Percentiles rank a stretch among this genome's conserved stretches.
These are phyloP conservation scores for Cyclostephanos tholiformis DNA, from an alignment of 108 stramenopile species.

Conservation along the genomic window DNA sequence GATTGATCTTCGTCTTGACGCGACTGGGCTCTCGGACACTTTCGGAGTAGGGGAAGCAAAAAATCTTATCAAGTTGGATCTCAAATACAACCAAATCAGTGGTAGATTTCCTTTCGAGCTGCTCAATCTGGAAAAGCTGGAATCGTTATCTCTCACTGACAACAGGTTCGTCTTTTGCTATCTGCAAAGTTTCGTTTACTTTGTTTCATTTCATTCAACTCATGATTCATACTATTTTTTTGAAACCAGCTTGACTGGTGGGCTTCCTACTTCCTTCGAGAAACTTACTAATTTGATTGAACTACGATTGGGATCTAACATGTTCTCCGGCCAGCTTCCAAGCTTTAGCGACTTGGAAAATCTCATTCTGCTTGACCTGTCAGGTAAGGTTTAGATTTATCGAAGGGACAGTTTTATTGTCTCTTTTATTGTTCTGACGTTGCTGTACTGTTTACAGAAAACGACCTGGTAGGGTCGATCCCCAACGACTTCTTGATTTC, in stretches of 20 bases:
- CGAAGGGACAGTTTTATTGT: not conserved
- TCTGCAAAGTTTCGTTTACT: not conserved
- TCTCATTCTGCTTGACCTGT: slow-evolving; percentile 44
- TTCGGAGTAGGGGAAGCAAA: slow-evolving; percentile 63
- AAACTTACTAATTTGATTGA: slow-evolving; percentile 24
- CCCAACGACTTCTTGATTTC: slow-evolving; percentile 46
- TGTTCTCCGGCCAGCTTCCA: slow-evolving; percentile 35
- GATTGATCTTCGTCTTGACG: slow-evolving; percentile 69
- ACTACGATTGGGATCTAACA: slow-evolving; percentile 51
- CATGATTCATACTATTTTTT: not conserved
- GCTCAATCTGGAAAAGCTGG: slow-evolving; percentile 51
- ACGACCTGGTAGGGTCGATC: slow-evolving; percentile 38
- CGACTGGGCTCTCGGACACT: slow-evolving; percentile 72
- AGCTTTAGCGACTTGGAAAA: slow-evolving; percentile 34
- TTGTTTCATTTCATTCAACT: slow-evolving; percentile 1
- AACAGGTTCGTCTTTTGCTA: slow-evolving; percentile 42
- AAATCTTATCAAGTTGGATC: slow-evolving; percentile 68
- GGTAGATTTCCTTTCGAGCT: slow-evolving; percentile 68
- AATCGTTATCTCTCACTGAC: slow-evolving; percentile 55
- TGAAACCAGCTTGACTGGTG: slow-evolving; percentile 37
- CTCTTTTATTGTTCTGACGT: not conserved
- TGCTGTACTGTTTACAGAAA: slow-evolving; percentile 35
- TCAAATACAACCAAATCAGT: slow-evolving; percentile 76
- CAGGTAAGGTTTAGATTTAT: slow-evolving; percentile 19
- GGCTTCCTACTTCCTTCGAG: slow-evolving; percentile 34